phyloP scores from a whole-genome alignment of 805 yeast species.

The Phaffomyces thermotolerans region DNA sequence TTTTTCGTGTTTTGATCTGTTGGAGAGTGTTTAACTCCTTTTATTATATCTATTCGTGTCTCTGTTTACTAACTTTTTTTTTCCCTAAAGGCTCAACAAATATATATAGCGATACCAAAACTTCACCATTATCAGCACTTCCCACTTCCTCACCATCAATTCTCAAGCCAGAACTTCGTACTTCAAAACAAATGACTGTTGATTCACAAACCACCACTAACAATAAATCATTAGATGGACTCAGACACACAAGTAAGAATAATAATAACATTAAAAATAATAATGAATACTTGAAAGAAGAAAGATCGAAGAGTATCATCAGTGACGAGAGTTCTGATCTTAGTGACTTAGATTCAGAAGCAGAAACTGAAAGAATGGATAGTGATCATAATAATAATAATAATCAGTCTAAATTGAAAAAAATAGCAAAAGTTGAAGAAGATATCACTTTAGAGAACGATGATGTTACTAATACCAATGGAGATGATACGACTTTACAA shows the following conservation, averaged over 20 bases:
- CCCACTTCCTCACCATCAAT: slow-evolving; percentile 21
- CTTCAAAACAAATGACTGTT: slow-evolving; percentile 1
- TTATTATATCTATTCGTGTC: not conserved
- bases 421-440: slow-evolving; percentile 26
- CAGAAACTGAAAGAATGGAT: slow-evolving; percentile 86
- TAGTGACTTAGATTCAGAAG: slow-evolving; percentile 69
- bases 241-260: too few species aligned
- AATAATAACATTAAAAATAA: too few species aligned
- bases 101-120: slow-evolving; percentile 16
- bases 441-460: not conserved
- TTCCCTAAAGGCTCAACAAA: not conserved
- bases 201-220: not conserved
- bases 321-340: slow-evolving; percentile 35
- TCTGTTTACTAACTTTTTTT: not conserved
- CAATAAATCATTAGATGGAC: not conserved
- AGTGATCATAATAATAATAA: slow-evolving; percentile 24
- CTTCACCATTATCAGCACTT: slow-evolving; percentile 23
- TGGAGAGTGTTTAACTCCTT: too few species aligned
- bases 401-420: slow-evolving; percentile 33
- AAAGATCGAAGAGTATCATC: slow-evolving; percentile 17
- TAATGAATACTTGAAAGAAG: not conserved
- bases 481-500: slow-evolving; percentile 12
- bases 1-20: not conserved
- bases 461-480: slow-evolving; percentile 18
- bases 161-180: slow-evolving; percentile 6